Conservation (phyloP, 1,284 basidiomycete species). For the Ceratobasidium sp. region DNA sequence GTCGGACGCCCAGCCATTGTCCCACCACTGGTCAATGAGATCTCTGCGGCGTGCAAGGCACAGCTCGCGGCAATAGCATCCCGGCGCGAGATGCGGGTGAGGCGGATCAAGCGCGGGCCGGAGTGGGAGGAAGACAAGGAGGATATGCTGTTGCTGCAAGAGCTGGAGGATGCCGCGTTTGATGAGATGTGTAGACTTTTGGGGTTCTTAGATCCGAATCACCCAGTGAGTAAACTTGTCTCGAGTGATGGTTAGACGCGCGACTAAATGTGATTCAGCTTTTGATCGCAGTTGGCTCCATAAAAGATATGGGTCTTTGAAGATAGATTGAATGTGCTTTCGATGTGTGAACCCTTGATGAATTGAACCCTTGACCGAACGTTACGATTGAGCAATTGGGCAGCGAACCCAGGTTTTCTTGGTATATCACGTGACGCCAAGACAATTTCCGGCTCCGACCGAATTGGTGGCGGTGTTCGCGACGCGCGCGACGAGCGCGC, state of each 20-base stretch:
- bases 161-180: constrained; percentile 74
- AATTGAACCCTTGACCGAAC: background rate
- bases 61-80: constrained; percentile 72
- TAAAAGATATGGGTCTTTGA: constrained; percentile 66
- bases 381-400: background rate
- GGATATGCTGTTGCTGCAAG: constrained; percentile 71
- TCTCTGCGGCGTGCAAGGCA: constrained; percentile 59
- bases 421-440: background rate
- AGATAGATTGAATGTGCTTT: background rate
- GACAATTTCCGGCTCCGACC: background rate
- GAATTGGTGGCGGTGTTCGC: background rate
- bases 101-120: constrained; percentile 47
- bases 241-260: background rate
- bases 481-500: background rate
- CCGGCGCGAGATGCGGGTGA: constrained; percentile 61
- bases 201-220: constrained; percentile 59
- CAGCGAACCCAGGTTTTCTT: background rate
- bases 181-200: constrained; percentile 75
- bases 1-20: constrained; percentile 59
- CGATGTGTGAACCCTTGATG: background rate
- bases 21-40: constrained; percentile 57
- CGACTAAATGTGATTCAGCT: constrained; percentile 46
- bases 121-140: constrained; percentile 64
- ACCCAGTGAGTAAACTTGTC: constrained; percentile 49
- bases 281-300: constrained; percentile 70